Conservation (phyloP, 192 early-diverging fungal genomes). For the Endogone sp. region DNA sequence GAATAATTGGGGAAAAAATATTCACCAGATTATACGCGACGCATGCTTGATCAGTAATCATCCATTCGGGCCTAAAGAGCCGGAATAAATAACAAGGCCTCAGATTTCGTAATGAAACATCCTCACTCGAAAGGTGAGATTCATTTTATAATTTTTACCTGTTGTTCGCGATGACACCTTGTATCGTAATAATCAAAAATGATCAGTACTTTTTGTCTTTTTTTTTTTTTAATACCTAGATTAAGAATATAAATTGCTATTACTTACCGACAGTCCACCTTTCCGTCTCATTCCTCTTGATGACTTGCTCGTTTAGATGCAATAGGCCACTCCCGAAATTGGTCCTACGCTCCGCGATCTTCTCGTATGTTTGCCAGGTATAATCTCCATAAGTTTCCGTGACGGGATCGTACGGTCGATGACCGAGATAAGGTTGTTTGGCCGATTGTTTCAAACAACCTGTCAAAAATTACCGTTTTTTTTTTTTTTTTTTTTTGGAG, state of each 20-base stretch:
- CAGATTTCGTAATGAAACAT: too few relatives aligned
- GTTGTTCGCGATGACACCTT: not conserved
- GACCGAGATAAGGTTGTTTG: constrained; percentile 44
- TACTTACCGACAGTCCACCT: not conserved
- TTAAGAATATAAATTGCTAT: too few relatives aligned
- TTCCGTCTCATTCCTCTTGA: not conserved
- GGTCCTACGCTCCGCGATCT: constrained; percentile 46
- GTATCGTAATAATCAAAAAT: too few relatives aligned
- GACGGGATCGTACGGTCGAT: constrained; percentile 52
- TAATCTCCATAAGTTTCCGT: constrained; percentile 56
- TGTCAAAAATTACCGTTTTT: too few relatives aligned
- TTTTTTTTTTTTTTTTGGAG: too few relatives aligned
- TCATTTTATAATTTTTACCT: too few relatives aligned
- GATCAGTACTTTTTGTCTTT: too few relatives aligned
- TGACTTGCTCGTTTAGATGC: constrained; percentile 41
- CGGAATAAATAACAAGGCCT: too few relatives aligned
- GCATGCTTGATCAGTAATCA: constrained; percentile 59
- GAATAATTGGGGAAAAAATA: too few relatives aligned
- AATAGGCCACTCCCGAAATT: constrained; percentile 62
- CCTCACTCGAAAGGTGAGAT: too few relatives aligned
- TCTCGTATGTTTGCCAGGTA: constrained; percentile 60
- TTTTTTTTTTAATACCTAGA: too few relatives aligned
- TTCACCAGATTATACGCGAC: constrained; percentile 52
- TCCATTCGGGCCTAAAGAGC: constrained; percentile 60
- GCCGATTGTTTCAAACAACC: too few relatives aligned